Evolutionary conservation across 176 grass and related monocot genomes (phyloP), one percentile per base, ranked within the genome.

Genomic region (Triticum urartu): DNA sequence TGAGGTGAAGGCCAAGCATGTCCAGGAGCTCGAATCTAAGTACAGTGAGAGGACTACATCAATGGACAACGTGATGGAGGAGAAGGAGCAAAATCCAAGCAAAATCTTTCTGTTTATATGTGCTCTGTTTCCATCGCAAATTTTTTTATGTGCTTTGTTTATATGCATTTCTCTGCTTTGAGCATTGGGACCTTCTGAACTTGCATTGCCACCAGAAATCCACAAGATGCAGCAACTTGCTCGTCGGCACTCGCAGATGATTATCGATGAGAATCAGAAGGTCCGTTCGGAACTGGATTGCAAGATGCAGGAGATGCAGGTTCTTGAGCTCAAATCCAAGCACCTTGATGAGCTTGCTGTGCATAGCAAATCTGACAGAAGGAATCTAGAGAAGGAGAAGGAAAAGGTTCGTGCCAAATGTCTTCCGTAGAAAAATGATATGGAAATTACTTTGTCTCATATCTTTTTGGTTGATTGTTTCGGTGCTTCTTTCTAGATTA

Each of bases 211-310:
- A 38, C 36, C 36, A 38, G 36, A 91, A 72, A 94, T 94, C 30
- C 85, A 68, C 42, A 85, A 87, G 87, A 91, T 94, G 87, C 92
- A 94, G 40, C 84, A 85, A 65, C 70, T 85, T 70, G 80, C 89
- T 82, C 87, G 89, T 34, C 72, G 81, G 61, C 89, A 91, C 73
- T 94, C 84, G 9, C 87, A 59, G 47, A 91, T 24, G 83, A 89
- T 94, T 54, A 80, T 85, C 5, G 70, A 75, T 22, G 92, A 94
- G 78, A 91, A 94, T 72, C 80, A 81, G 60, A 91, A 77, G 5
- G 61, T 89, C 66, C 78, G 89, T 35, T 69, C 63, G 48, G 84
- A 91, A 11, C 64, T 94, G 56, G 87, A 91, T 6, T 78, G 67
- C 66, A 91, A 89, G 79, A 83, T 79, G 47, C 64, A 87, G 70